Evolutionary conservation across 1,284 basidiomycete genomes (phyloP).

Genomic region (Cutaneotrichosporon daszewskae): DNA sequence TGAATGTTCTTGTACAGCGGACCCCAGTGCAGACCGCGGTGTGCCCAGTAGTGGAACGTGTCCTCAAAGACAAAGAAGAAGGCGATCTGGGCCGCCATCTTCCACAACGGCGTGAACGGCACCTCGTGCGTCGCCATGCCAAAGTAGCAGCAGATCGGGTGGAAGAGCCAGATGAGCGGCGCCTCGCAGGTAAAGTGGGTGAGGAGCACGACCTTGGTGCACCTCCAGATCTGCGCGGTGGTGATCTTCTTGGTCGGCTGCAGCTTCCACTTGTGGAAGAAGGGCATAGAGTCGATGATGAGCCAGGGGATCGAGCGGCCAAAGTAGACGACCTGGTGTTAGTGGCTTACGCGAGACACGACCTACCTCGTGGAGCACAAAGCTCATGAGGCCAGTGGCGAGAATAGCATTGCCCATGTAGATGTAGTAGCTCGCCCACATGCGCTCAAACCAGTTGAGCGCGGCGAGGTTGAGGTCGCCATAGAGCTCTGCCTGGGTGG

Average conservation of each 20-base stretch:
- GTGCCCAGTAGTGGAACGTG: slow-evolving; percentile 74
- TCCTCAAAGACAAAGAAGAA: slow-evolving; percentile 97
- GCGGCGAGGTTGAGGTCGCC: slow-evolving; percentile 56
- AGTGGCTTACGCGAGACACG: neutral
- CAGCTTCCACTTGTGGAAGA: slow-evolving; percentile 91
- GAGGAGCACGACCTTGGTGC: slow-evolving; percentile 88
- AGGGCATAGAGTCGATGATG: slow-evolving; percentile 88
- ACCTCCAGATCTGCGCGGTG: slow-evolving; percentile 82
- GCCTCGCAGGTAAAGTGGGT: slow-evolving; percentile 96
- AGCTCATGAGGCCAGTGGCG: slow-evolving; percentile 91
- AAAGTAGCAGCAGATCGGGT: slow-evolving; percentile 82
- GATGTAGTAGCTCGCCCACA: slow-evolving; percentile 78
- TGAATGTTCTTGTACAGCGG: slow-evolving; percentile 94
- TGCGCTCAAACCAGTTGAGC: slow-evolving; percentile 67
- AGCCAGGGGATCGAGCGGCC: slow-evolving; percentile 94
- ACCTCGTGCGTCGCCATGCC: slow-evolving; percentile 85
- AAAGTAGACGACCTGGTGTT: slow-evolving; percentile 81
- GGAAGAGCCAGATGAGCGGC: slow-evolving; percentile 95
- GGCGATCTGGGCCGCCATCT: slow-evolving; percentile 72
- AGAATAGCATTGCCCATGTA: slow-evolving; percentile 84
- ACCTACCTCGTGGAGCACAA: slow-evolving; percentile 84
- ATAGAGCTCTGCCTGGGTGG: slow-evolving; percentile 43
- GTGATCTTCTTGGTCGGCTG: slow-evolving; percentile 80
- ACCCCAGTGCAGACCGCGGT: slow-evolving; percentile 85
- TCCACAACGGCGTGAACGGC: slow-evolving; percentile 70